Evolutionary conservation across 2,329 filamentous ascomycete species (phyloP), one percentile per base, ranked within the genome.

Genomic region (Alternaria alternata): DNA sequence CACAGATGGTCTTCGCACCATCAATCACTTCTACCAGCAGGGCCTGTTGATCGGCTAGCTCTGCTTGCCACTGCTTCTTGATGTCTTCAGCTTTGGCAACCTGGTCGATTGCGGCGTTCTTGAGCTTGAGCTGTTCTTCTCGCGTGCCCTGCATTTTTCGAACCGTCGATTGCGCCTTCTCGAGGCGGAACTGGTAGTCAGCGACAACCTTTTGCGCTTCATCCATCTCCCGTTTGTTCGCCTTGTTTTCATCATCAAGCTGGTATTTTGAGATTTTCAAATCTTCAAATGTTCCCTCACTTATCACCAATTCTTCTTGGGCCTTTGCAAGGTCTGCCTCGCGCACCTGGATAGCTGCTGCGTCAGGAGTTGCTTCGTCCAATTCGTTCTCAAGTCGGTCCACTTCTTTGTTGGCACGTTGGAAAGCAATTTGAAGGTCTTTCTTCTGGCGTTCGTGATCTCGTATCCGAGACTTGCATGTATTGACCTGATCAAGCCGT

Each of bases 301-400:
- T 88, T 86, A 57, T 82, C 78, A 26, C 24, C 1, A 96, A 83
- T 48, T 87, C 71, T 8, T 72, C 69, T 56, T 82, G 68, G 4
- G 82, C 73, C 22, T 36, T 36, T 18, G 32, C 46, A 14, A 49
- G 46, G 12, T 49, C 46, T 36, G 46, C 22, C 46, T 49, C 46
- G 30, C 46, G 46, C 44, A 78, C 76, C 18, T 83, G 80, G 11
- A 84, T 74, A 41, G 70, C 72, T 4, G 81, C 89, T 71, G 93
- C 92, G 55, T 88, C 87, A 3, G 90, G 82, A 51, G 78, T 80
- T 57, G 86, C 84, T 56, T 80, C 81, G 20, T 87, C 86, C 43
- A 89, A 80, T 12, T 85, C 89, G 61, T 91, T 84, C 63, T 92
- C 88, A 39, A 96, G 83, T 44, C 88, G 86, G 54, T 87, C 86